Evolutionary conservation across 805 yeast genomes (phyloP).

Genomic region (Cyberlindnera suaveolens): DNA sequence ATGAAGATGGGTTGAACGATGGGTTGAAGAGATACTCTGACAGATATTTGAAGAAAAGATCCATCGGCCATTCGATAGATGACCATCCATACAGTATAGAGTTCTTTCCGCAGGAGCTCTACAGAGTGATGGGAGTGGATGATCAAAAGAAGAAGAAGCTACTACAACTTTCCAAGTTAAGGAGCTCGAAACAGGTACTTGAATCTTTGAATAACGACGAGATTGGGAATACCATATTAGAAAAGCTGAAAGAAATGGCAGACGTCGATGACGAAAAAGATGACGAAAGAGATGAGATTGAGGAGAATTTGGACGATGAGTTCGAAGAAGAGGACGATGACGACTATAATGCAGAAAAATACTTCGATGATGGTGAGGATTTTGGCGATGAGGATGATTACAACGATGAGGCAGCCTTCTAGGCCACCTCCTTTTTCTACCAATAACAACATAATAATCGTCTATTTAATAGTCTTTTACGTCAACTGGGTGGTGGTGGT

Average conservation of each 20-base stretch:
- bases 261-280: conserved; percentile 41
- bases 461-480: neutral
- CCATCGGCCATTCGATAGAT: conserved; percentile 63
- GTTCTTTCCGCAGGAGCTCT: conserved; percentile 74
- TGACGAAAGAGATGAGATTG: conserved; percentile 30
- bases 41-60: conserved; percentile 62
- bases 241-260: conserved; percentile 42
- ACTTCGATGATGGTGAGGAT: conserved; percentile 56
- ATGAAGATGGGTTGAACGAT: conserved; percentile 45
- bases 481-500: conserved; percentile 13
- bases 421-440: conserved; percentile 6
- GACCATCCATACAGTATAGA: conserved; percentile 71
- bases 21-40: conserved; percentile 82
- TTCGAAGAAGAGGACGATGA: conserved; percentile 58
- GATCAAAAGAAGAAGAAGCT: conserved; percentile 47
- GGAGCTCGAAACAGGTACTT: conserved; percentile 20
- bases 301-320: conserved; percentile 48
- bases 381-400: conserved; percentile 42
- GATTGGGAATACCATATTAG: conserved; percentile 33
- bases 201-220: conserved; percentile 22
- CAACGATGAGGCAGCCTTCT: conserved; percentile 59
- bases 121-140: conserved; percentile 59
- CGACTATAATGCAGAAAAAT: conserved; percentile 58
- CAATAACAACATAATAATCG: neutral
- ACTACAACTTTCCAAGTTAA: conserved; percentile 33